Evolutionary conservation across 208 protist species (phyloP).

Genomic region (Leishmania braziliensis): DNA sequence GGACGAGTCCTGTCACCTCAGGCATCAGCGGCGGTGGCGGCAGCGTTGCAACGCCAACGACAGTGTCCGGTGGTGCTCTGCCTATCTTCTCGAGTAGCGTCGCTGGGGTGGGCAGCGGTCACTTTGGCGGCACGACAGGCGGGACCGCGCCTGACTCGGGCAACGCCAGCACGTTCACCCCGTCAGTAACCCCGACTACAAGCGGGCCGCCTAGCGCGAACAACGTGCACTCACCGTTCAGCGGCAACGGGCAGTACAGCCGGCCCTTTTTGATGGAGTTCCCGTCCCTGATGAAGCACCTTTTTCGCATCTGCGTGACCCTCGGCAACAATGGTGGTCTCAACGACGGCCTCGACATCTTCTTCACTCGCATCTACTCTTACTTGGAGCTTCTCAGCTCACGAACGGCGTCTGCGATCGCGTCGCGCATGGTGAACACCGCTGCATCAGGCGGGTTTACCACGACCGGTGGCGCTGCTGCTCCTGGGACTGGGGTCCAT

Average conservation of each 20-base stretch:
- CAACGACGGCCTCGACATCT: slow-evolving; percentile 76
- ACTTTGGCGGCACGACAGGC: neutral
- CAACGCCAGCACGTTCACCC: neutral
- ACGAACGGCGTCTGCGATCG: slow-evolving; percentile 38
- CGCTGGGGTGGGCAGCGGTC: neutral
- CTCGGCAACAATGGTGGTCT: slow-evolving; percentile 52
- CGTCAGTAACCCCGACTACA: neutral
- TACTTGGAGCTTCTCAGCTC: slow-evolving; percentile 63
- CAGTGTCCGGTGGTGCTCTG: neutral
- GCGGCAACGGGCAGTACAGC: slow-evolving; percentile 67
- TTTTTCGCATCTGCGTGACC: slow-evolving; percentile 46
- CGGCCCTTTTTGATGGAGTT: slow-evolving; percentile 83
- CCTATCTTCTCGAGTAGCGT: neutral
- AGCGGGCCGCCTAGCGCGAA: neutral
- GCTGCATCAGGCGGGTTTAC: neutral
- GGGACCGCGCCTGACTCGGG: neutral
- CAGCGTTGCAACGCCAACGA: neutral
- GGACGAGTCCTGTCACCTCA: slow-evolving; percentile 6
- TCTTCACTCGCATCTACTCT: slow-evolving; percentile 73
- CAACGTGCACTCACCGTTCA: slow-evolving; percentile 39
- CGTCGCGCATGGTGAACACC: slow-evolving; percentile 32
- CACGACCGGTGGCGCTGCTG: neutral
- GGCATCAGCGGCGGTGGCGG: neutral
- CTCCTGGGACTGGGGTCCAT: neutral
- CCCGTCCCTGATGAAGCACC: slow-evolving; percentile 63